Conservation (phyloP, 2,329 filamentous ascomycete genomes). For the Hypoxylon sp. region DNA sequence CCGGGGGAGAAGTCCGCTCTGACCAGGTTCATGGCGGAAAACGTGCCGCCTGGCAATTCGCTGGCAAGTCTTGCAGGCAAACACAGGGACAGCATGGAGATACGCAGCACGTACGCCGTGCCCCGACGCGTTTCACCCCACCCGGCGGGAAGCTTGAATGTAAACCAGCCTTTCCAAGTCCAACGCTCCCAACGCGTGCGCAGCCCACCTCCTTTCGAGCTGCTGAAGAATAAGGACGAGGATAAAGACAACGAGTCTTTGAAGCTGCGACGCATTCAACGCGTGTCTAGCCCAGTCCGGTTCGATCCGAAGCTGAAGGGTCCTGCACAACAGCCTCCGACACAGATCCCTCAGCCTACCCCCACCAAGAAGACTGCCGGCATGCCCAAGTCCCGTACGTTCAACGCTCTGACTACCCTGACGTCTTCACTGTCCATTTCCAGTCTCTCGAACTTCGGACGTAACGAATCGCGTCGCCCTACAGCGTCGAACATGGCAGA, state of each 20-base stretch:
- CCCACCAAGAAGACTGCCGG: conserved; percentile 7
- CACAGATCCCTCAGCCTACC: not conserved
- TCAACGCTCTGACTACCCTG: conserved; percentile 62
- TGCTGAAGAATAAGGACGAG: not conserved
- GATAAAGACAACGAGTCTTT: not conserved
- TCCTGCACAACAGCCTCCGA: not conserved
- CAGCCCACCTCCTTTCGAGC: not conserved
- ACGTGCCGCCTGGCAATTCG: conserved; percentile 45
- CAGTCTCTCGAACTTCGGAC: conserved; percentile 53
- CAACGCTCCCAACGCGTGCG: not conserved
- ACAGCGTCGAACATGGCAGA: conserved; percentile 34
- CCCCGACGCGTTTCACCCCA: conserved; percentile 3
- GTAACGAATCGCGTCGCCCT: conserved; percentile 63
- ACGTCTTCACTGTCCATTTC: conserved; percentile 61
- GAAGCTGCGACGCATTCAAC: not conserved
- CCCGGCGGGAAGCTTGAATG: not conserved
- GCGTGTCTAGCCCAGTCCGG: not conserved
- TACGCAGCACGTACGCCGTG: conserved; percentile 21
- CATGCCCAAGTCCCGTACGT: conserved; percentile 63
- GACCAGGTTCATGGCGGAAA: conserved; percentile 45
- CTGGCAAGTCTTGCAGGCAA: conserved; percentile 27
- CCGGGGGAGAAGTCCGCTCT: not conserved
- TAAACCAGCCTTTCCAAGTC: not conserved
- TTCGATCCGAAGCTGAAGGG: not conserved
- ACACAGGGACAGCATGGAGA: conserved; percentile 38